Evolutionary conservation across 1,284 basidiomycete genomes (phyloP), one percentile per base, ranked within the genome.

Genomic region (Pseudozyma pruni): DNA sequence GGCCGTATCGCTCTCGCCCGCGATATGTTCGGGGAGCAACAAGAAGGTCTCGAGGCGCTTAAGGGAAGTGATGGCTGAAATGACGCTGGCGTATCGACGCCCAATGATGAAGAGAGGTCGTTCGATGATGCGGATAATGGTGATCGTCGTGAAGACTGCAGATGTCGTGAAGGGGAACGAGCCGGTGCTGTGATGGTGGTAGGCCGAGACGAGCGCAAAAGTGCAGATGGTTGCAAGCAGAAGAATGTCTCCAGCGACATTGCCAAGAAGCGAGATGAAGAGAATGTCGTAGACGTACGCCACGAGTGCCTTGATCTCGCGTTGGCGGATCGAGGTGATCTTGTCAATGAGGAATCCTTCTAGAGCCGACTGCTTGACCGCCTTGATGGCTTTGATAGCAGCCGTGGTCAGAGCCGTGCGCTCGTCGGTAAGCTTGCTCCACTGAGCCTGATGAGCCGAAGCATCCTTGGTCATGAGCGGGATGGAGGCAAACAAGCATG

Each of bases 361-460:
- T n/a, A 67, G 58, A 4, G 72, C 76, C 19, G 59, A 48, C 40
- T 67, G 50, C 34, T 78, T 78, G 56, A 78, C 50, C 7, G 68
- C 72, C 33, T 67, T 69, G 42, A 75, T 75, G 16, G 60, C 54
- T 11, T 42, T 46, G 20, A 76, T 48, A 16, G 53, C 54, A 17
- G 63, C 68, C 9, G 49, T 55, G 35, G 53, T 45, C 13, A 74
- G 50, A 22, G 45, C 55, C 8, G 74, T 60, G 9, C 75, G 57
- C 17, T 42, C 37, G 27, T 78, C 75, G 9, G 72, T 78, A 29
- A 38, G 31, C 22, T 29, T 23, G 29, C 66, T 68, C 75, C 75
- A 78, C 4, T n/a, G 23, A 13, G 43, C 43, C 35, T 78, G 75
- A 4, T 19, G 17, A 1, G 17, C 33, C 10, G 44, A 48, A 14